Percentiles rank a stretch among this genome's conserved stretches.
phyloP scores from a whole-genome alignment of 768 basidiomycete species.

The Psilocybe azurescens region DNA sequence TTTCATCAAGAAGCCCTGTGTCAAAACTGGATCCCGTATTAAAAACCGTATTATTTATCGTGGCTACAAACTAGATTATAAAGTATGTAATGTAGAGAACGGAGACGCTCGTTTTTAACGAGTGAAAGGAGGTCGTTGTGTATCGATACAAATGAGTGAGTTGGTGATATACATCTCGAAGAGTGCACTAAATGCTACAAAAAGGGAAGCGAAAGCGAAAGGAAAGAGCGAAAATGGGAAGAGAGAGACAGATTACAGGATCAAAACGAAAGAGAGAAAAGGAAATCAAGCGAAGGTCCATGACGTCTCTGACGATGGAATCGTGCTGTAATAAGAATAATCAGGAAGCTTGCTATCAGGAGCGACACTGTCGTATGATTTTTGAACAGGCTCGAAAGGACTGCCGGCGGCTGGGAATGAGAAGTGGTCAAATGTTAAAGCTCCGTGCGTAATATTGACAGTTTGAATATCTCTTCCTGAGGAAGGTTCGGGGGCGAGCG shows the following conservation, averaged over 20 bases:
- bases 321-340: not conserved
- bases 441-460: conserved; percentile 5
- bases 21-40: not conserved
- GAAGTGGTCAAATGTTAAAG: conserved; percentile 7
- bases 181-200: conserved; percentile 1
- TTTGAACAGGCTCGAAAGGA: not conserved
- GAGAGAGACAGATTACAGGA: not conserved
- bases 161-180: conserved; percentile 8
- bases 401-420: not conserved
- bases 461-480: not conserved
- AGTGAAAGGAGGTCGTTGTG: conserved; percentile 7
- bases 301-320: conserved; percentile 13
- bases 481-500: not conserved
- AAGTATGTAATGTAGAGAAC: conserved; percentile 13
- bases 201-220: not conserved
- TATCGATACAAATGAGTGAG: conserved; percentile 18
- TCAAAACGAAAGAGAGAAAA: not conserved
- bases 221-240: not conserved
- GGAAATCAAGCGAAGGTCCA: conserved; percentile 12
- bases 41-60: not conserved
- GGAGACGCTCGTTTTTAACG: not conserved
- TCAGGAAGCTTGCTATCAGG: not conserved
- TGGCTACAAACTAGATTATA: conserved; percentile 12
- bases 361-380: not conserved
- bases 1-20: not conserved